Base-by-base conservation (phyloP, 2,329 filamentous ascomycete genomes). In the Diaporthe amygdali region DNA sequence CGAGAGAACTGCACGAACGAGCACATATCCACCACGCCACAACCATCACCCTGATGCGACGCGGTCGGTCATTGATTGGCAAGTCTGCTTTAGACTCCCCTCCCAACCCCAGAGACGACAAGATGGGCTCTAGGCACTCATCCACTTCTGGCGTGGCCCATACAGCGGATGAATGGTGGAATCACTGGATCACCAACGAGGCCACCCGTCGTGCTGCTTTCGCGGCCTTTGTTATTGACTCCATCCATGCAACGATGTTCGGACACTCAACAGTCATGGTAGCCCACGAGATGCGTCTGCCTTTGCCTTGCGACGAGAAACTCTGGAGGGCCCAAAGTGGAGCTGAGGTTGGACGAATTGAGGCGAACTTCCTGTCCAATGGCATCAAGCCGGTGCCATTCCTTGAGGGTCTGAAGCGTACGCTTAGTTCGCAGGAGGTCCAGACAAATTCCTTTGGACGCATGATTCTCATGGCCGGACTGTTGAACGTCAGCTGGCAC, bases 221-320 rank as follows among this genome's bases (percentile, higher is more conserved):
- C 82, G 95, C 94, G 0, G 96, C 96, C 0, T 98, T 98, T 78
- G 91, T 98, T 52, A 92, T 98, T 74, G 96, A 99, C 80, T 97
- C 95, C 5, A 97, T 95, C 2, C 96, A 99, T 81, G 95, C 95
- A 1, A 97, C 95, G 34, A 98, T 99, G 93, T 98, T 98, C 81
- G 96, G 96, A 0, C 96, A 98, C 81, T 96, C 95, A 3, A 96
- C 94, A 0, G 95, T 97, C 52, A 98, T 98, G 96, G 95, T 97
- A 9, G 95, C 95, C 2, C 95, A 98, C 77, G 96, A 98, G 81
- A 94, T 99, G 89, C 91, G 94, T 63, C 86, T 98, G 10, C 94
- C 95, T 0, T 83, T 99, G 52, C 96, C 96, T 0, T 98, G 96
- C 78, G 95, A 98, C 75, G 96, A 98, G 79, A 90, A 92, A 5